These are phyloP conservation scores for Prinsepia uniflora DNA, from an alignment of 306 rosid species.

Conservation along the genomic window DNA sequence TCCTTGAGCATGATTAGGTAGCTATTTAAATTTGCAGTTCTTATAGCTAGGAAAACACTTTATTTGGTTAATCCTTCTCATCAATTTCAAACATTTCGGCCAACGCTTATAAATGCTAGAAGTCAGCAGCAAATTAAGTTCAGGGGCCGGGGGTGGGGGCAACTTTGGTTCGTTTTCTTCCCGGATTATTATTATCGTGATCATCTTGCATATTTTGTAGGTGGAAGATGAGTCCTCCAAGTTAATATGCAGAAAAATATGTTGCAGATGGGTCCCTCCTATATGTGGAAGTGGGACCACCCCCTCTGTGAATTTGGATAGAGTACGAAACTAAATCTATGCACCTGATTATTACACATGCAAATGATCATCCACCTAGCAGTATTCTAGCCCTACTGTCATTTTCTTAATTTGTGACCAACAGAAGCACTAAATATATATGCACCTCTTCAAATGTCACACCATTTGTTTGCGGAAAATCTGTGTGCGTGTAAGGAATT, in stretches of 20 bases:
- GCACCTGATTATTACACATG: neutral
- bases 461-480: neutral
- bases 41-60: neutral
- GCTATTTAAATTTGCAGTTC: neutral
- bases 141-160: conserved; percentile 9
- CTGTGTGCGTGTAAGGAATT: neutral
- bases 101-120: neutral
- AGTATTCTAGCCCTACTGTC: neutral
- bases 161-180: neutral
- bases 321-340: too few relatives aligned
- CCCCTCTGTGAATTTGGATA: neutral
- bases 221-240: neutral
- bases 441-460: neutral
- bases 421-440: neutral
- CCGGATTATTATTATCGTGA: neutral
- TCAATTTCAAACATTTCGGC: conserved; percentile 14
- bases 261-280: neutral
- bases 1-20: too few relatives aligned
- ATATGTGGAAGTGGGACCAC: neutral
- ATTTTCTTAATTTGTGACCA: neutral
- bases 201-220: neutral
- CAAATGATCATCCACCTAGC: too few relatives aligned
- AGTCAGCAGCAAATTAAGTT: neutral
- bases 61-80: neutral
- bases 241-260: neutral